A percentile compares a stretch with the other conserved stretches of the same genome.
phyloP scores from a whole-genome alignment of 495 filamentous ascomycete genomes.

The Cercophora newfieldiana region DNA sequence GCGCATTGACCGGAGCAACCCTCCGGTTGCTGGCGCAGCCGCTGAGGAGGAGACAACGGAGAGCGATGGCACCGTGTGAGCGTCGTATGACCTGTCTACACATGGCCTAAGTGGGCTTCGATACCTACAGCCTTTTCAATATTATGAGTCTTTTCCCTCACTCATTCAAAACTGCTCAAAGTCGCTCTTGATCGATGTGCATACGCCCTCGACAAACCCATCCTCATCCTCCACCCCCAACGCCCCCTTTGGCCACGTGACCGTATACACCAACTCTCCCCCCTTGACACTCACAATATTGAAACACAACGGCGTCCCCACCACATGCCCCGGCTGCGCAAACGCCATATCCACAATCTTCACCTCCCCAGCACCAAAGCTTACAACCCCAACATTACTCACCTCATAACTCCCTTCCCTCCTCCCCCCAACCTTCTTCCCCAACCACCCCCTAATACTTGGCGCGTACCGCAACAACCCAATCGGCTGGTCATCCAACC shows the following conservation, averaged over 20 bases:
- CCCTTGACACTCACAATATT: slow-evolving; percentile 18
- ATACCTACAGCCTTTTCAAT: no score
- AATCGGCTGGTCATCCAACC: slow-evolving; percentile 21
- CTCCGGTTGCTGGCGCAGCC: not conserved
- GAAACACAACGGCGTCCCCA: slow-evolving; percentile 8
- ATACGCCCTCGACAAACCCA: slow-evolving; percentile 12
- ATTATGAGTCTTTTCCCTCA: no score
- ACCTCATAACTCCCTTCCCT: slow-evolving; percentile 20
- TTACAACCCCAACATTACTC: slow-evolving; percentile 19
- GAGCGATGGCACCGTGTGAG: not conserved
- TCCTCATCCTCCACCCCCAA: slow-evolving; percentile 17
- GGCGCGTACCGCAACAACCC: slow-evolving; percentile 21
- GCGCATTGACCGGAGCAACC: not conserved
- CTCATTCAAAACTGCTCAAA: not conserved
- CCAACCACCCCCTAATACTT: slow-evolving; percentile 20
- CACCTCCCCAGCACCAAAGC: not conserved
- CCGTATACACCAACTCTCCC: slow-evolving; percentile 14
- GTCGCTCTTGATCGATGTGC: not conserved
- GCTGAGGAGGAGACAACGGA: not conserved
- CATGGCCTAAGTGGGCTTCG: no score
- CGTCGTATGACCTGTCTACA: no score
- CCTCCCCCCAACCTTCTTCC: slow-evolving; percentile 6
- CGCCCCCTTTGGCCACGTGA: slow-evolving; percentile 17
- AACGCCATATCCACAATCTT: slow-evolving; percentile 15
- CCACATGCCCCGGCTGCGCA: slow-evolving; percentile 22